A percentile compares a stretch with the other conserved stretches of the same genome.
Conservation (phyloP, 805 yeast species). For the Tetrapisispora fleetii region DNA sequence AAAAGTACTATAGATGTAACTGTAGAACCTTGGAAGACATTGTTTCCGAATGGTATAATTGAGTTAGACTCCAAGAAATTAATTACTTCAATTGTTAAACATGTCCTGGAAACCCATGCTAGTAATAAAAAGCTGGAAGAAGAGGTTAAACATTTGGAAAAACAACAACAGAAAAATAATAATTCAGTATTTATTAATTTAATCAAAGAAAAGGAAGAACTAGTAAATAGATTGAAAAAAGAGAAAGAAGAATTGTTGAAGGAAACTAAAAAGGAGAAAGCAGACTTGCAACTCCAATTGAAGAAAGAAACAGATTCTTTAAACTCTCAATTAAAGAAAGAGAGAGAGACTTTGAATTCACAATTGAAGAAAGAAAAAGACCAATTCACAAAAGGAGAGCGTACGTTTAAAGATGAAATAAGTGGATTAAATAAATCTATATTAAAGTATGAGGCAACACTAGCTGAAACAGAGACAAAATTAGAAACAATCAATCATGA, state of each 20-base stretch:
- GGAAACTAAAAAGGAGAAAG: constrained; percentile 38
- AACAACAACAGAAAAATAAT: constrained; percentile 1
- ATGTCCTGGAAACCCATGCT: neutral
- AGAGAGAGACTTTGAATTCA: constrained; percentile 37
- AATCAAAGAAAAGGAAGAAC: constrained; percentile 37
- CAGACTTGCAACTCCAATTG: constrained; percentile 21
- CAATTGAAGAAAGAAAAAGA: neutral
- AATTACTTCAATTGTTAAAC: constrained; percentile 5
- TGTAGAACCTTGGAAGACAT: neutral
- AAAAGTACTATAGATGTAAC: neutral
- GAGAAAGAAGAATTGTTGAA: neutral
- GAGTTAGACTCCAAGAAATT: neutral
- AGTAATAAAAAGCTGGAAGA: constrained; percentile 2
- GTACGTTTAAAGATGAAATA: constrained; percentile 54
- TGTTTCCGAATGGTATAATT: neutral
- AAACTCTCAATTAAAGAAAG: neutral
- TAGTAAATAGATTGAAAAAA: constrained; percentile 47
- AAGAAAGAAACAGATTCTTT: constrained; percentile 43
- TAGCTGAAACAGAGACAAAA: neutral
- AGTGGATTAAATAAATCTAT: constrained; percentile 48
- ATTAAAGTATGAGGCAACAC: constrained; percentile 15
- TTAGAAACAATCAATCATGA: neutral
- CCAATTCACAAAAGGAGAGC: constrained; percentile 57
- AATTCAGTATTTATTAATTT: constrained; percentile 17
- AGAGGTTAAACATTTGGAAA: neutral